phyloP scores from a whole-genome alignment of 257 asterid genomes.

The Echites panduratus region DNA sequence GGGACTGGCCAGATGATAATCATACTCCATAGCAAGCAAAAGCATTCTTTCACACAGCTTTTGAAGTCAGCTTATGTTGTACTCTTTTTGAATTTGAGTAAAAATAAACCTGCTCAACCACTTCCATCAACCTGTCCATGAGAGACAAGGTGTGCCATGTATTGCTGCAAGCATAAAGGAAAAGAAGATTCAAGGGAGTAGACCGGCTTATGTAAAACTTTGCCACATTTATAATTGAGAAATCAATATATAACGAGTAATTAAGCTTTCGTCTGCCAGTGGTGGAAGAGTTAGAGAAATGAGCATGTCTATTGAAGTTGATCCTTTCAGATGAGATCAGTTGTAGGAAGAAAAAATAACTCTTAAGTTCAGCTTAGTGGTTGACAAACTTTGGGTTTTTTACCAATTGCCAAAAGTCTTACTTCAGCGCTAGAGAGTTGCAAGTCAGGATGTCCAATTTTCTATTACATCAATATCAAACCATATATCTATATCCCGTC shows the following conservation, averaged over 20 bases:
- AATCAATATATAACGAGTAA: not conserved
- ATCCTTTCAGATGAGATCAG: not conserved
- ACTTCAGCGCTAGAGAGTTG: not conserved
- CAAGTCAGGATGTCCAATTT: not conserved
- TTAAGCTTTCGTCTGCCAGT: not conserved
- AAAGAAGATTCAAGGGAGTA: not conserved
- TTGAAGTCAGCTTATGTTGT: not conserved
- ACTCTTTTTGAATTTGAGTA: too few species aligned
- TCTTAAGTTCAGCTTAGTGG: not conserved
- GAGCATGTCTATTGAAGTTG: not conserved
- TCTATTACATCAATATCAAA: too few species aligned
- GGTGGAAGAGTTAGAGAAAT: not conserved
- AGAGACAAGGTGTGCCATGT: conserved; percentile 85
- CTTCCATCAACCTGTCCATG: conserved; percentile 85
- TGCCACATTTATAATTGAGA: not conserved
- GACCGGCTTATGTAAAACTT: too few species aligned
- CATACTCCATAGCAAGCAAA: not conserved
- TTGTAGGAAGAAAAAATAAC: not conserved
- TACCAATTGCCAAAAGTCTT: not conserved
- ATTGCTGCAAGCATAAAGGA: conserved; percentile 42
- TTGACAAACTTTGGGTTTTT: not conserved
- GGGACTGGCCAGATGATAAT: not conserved
- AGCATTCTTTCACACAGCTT: not conserved
- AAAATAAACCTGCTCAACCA: conserved; percentile 32
- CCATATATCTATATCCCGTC: too few species aligned